Percentiles rank a stretch among this genome's conserved stretches.
phyloP scores from a whole-genome alignment of 257 asterid species.

The Salvia rosmarinus region DNA sequence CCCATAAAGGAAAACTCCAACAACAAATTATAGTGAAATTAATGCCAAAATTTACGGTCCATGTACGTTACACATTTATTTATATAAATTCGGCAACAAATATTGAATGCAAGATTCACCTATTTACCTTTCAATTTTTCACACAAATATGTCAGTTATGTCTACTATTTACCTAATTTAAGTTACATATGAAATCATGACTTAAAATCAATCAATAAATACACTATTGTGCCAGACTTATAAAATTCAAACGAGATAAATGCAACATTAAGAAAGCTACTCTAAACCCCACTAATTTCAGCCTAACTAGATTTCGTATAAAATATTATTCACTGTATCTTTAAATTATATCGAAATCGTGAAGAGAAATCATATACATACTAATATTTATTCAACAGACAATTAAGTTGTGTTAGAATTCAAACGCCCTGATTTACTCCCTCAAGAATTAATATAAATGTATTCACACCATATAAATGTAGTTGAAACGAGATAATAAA shows the following conservation, averaged over 20 bases:
- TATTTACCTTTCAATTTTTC: background rate
- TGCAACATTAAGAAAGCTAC: background rate
- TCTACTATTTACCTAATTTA: background rate
- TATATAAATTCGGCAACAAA: background rate
- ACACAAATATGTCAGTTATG: background rate
- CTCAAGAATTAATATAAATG: background rate
- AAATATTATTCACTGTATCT: background rate
- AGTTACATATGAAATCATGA: background rate
- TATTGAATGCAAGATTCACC: background rate
- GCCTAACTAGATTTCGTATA: background rate
- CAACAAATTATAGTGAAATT: constrained; percentile 27
- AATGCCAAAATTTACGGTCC: constrained; percentile 20
- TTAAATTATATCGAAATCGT: background rate
- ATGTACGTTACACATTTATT: background rate
- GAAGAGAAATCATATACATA: background rate
- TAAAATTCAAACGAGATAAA: background rate
- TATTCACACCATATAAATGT: background rate
- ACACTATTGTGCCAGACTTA: background rate
- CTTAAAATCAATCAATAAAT: background rate
- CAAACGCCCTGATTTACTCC: no score
- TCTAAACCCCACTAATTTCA: background rate
- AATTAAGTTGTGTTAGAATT: background rate
- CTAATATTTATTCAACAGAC: background rate
- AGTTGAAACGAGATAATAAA: background rate
- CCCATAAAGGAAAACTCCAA: constrained; percentile 40